Evolutionary conservation across 2,329 filamentous ascomycete species (phyloP), one percentile per base, ranked within the genome.

Genomic region (Samsoniella hepiali): DNA sequence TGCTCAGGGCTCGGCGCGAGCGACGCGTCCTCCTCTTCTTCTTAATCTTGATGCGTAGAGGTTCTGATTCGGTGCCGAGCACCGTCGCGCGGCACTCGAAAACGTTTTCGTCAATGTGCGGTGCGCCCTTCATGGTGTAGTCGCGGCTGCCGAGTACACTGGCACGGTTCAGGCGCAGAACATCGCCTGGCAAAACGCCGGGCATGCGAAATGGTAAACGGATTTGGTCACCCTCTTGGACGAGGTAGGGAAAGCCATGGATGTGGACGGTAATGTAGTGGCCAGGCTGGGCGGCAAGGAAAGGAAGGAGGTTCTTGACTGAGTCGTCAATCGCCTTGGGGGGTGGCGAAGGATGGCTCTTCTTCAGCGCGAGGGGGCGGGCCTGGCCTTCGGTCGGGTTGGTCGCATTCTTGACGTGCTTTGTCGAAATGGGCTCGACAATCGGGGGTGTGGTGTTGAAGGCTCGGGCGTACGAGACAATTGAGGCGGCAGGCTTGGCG

Each of bases 51-150:
- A 88, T 79, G 64, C 91, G 81, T 79, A 94, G 75, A 40, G 91
- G 91, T 79, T 93, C 91, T 63, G 86, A 85, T 78, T 98, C 95
- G 7, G 90, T 86, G 6, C 93, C 94, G 66, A 95, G 83, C 32
- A 99, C 93, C 40, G 88, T 86, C 17, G 93, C 91, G 64, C 93
- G 85, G 76, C 93, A 97, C 73, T 91, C 89, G 71, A 93, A 98
- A 64, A 97, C 76, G 61, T 87, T 79, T 76, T 94, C 89, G 74
- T 97, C 93, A 66, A 98, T 78, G 73, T 90, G 94, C n/a, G 90
- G 87, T 5, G 84, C 79, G 5, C 91, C 91, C 75, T 93, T 91
- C 67, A 98, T 81, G 5, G 94, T 97, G 78, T 91, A 96, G 75
- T 98, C 94, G 67, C 95, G 84, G 68, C 89, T 94, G 34, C 95